phyloP scores from a whole-genome alignment of 768 basidiomycete genomes.

The Russula earlei region DNA sequence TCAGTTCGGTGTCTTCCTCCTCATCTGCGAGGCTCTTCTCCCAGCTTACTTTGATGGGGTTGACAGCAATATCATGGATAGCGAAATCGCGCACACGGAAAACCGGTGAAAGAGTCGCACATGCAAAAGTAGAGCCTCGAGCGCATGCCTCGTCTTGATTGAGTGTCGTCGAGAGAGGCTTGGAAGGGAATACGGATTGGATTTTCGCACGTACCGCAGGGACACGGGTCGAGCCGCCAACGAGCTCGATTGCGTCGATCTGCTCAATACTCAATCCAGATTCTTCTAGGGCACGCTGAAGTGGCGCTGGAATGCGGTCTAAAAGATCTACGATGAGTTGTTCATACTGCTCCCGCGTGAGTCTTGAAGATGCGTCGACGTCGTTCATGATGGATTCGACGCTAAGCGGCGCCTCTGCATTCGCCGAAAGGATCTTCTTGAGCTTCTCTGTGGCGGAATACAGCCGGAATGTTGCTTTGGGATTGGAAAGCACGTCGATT shows the following conservation, averaged over 20 bases:
- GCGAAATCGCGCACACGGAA: conserved; percentile 97
- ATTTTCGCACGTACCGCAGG: conserved; percentile 88
- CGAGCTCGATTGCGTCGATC: conserved; percentile 84
- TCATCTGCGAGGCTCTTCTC: conserved; percentile 60
- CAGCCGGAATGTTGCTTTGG: conserved; percentile 91
- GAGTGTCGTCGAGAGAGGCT: conserved; percentile 80
- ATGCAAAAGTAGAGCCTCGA: conserved; percentile 93
- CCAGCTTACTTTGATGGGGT: conserved; percentile 91
- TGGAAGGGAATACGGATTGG: conserved; percentile 72
- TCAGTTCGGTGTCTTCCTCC: conserved; percentile 85
- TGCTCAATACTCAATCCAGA: conserved; percentile 77
- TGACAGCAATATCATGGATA: conserved; percentile 75
- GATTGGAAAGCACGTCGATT: conserved; percentile 85
- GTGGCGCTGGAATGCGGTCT: conserved; percentile 62
- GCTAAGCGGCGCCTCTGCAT: conserved; percentile 77
- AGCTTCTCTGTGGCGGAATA: conserved; percentile 81
- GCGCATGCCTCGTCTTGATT: conserved; percentile 98
- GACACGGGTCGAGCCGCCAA: conserved; percentile 89
- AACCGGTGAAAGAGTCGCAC: conserved; percentile 93
- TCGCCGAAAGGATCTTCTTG: conserved; percentile 95
- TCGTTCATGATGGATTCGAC: conserved; percentile 98
- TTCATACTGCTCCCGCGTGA: conserved; percentile 80
- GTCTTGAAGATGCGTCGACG: conserved; percentile 80
- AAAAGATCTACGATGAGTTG: conserved; percentile 65
- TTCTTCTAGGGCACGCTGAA: conserved; percentile 70